Base-by-base conservation (phyloP, 306 rosid species). In the Cicer chorassanicum region DNA sequence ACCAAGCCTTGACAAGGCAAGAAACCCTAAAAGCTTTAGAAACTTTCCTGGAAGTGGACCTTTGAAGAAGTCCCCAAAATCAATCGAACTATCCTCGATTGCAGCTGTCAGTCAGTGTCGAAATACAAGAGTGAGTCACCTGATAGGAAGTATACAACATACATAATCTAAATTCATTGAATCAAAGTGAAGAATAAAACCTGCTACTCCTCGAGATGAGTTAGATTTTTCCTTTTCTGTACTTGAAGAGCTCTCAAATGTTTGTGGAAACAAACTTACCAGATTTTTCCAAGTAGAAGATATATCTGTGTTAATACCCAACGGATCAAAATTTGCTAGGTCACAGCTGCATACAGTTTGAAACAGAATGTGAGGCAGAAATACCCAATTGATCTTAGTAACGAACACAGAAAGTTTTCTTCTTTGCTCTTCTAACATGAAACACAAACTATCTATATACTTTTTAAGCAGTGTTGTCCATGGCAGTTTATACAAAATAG, bases 31-130 rank as follows among this genome's bases (percentile, higher is more conserved):
- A 56, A 93, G 97, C 85, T 82, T 85, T 39, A 93, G 94, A 81
- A 93, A 93, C 81, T 93, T 93, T 77, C 98, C 96, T 2, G 98
- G 97, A 57, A 93, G 72, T 63, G 98, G 96, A 50, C 97, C 97
- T 79, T 89, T 89, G 79, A 93, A 93, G 87, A 93, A 93, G 79
- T 93, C 98, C 9, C 98, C 97, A 71, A 93, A 85, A 82, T 93
- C 98, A 73, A 91, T 91, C 72, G 96, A 91, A 83, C 97, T 87
- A 78, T 93, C 91, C 82, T 93, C 97, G 14, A 91, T 93, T 44
- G 97, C 91, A 84, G 98, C 96, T 93, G 96, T 76, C 79, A 87
- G 96, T 76, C 79, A 87, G 80, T 45, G 38, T 66, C 75, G 77
- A 80, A 70, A 57, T 16, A 73, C 39, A 65, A 74, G 67, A 78